Conservation (phyloP, 129 eudicot species). For the Centella asiatica region DNA sequence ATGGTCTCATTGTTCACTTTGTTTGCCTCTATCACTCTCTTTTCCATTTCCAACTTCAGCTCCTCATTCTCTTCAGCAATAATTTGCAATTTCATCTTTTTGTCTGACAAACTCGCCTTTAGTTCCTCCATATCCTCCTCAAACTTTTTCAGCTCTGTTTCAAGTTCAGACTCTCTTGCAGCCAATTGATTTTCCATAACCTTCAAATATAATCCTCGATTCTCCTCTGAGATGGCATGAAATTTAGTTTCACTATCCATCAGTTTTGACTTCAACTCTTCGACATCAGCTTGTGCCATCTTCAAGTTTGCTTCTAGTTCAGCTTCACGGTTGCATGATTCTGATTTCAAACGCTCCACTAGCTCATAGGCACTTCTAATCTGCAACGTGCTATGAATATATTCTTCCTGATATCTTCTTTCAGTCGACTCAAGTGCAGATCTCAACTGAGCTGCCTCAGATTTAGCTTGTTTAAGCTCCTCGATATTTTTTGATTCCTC, state of each 20-base stretch:
- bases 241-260: constrained; percentile 34
- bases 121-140: constrained; percentile 39
- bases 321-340: constrained; percentile 40
- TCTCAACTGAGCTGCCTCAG: constrained; percentile 41
- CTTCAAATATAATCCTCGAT: constrained; percentile 25
- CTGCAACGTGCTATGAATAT: constrained; percentile 61
- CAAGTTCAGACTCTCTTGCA: constrained; percentile 29
- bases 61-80: constrained; percentile 55
- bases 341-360: constrained; percentile 54
- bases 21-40: constrained; percentile 29
- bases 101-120: constrained; percentile 34
- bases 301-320: constrained; percentile 40
- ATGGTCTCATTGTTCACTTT: constrained; percentile 35
- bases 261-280: constrained; percentile 46
- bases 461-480: constrained; percentile 35
- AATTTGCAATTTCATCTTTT: constrained; percentile 39
- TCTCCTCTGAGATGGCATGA: constrained; percentile 32
- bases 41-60: constrained; percentile 39
- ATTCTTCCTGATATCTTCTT: constrained; percentile 59
- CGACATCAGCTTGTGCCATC: constrained; percentile 33
- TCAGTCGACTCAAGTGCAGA: constrained; percentile 66
- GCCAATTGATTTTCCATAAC: constrained; percentile 25
- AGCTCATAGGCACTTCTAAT: constrained; percentile 73
- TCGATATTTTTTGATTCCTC: constrained; percentile 21
- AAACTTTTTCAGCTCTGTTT: constrained; percentile 26